Percentiles rank a stretch among this genome's conserved stretches.
Conservation (phyloP, 352 stramenopile genomes). For the Aphanomyces invadans region DNA sequence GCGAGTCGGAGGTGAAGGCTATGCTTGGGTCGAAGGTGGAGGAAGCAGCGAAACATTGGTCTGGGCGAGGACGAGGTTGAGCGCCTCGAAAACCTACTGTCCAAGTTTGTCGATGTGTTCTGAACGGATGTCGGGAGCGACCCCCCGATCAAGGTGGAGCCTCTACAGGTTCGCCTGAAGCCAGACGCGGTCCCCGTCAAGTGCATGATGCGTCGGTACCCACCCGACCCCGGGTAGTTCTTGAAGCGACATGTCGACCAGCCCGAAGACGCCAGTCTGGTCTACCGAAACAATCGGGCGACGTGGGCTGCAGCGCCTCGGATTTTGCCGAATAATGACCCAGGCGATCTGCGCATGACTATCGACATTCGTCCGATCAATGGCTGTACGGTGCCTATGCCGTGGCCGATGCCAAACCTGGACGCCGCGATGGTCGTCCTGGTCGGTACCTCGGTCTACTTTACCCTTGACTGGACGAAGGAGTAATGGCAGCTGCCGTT, state of each 20-base stretch:
- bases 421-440: constrained; percentile 18
- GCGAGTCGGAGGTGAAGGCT: background rate
- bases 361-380: constrained; percentile 30
- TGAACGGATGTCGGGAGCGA: constrained; percentile 16
- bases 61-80: background rate
- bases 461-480: constrained; percentile 28
- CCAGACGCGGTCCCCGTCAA: constrained; percentile 24
- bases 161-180: constrained; percentile 27
- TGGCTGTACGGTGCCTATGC: constrained; percentile 26
- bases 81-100: background rate
- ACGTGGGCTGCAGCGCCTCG: constrained; percentile 24
- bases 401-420: constrained; percentile 26
- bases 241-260: constrained; percentile 19
- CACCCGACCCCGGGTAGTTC: constrained; percentile 18
- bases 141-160: constrained; percentile 25
- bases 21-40: background rate
- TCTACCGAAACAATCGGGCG: constrained; percentile 22
- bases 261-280: constrained; percentile 12
- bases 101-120: constrained; percentile 22
- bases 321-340: constrained; percentile 28
- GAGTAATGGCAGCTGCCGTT: constrained; percentile 28
- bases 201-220: constrained; percentile 10
- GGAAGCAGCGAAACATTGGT: background rate
- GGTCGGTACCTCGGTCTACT: constrained; percentile 24
- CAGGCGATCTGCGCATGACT: constrained; percentile 25